Percentiles rank a stretch among this genome's conserved stretches.
These are phyloP conservation scores for Trichocladium uniseriatum DNA, from an alignment of 495 filamentous ascomycete genomes.

Conservation along the genomic window DNA sequence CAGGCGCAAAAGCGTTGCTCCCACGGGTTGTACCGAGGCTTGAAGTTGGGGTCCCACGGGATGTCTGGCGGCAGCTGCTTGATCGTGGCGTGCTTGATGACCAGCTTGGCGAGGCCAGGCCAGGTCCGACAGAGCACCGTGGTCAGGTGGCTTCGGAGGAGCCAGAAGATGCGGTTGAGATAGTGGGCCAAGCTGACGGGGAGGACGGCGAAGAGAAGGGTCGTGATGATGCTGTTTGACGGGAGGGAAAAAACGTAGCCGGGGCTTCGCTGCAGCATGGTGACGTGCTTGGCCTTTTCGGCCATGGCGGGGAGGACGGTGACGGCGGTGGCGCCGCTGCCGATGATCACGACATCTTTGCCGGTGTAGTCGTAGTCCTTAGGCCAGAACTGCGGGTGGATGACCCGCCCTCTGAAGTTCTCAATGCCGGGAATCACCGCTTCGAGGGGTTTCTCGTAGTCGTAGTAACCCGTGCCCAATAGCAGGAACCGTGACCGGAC, in stretches of 20 bases:
- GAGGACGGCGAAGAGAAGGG: constrained; percentile 1
- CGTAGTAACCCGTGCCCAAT: constrained; percentile 6
- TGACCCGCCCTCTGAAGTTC: not conserved
- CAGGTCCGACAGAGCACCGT: not conserved
- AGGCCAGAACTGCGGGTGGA: constrained; percentile 8
- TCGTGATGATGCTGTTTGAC: constrained; percentile 5
- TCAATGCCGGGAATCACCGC: constrained; percentile 1
- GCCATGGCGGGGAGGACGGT: constrained; percentile 5
- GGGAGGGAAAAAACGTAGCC: constrained; percentile 3
- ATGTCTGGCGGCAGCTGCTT: constrained; percentile 3
- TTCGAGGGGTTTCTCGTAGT: constrained; percentile 5
- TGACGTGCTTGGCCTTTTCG: constrained; percentile 1
- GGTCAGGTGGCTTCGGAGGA: not conserved
- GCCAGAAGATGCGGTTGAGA: constrained; percentile 4
- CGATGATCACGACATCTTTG: constrained; percentile 5
- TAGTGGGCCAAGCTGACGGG: not conserved
- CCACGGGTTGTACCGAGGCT: constrained; percentile 5
- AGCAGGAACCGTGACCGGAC: constrained; percentile 4
- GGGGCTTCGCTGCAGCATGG: constrained; percentile 5
- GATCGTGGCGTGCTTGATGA: not conserved
- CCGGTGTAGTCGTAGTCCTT: constrained; percentile 6
- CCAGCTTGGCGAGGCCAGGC: not conserved
- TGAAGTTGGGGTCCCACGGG: constrained; percentile 5
- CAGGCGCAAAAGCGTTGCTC: constrained; percentile 7
- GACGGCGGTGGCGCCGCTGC: constrained; percentile 6